These are phyloP conservation scores for Schizochytrium sp. DNA, from an alignment of 108 stramenopile genomes.

Conservation along the genomic window DNA sequence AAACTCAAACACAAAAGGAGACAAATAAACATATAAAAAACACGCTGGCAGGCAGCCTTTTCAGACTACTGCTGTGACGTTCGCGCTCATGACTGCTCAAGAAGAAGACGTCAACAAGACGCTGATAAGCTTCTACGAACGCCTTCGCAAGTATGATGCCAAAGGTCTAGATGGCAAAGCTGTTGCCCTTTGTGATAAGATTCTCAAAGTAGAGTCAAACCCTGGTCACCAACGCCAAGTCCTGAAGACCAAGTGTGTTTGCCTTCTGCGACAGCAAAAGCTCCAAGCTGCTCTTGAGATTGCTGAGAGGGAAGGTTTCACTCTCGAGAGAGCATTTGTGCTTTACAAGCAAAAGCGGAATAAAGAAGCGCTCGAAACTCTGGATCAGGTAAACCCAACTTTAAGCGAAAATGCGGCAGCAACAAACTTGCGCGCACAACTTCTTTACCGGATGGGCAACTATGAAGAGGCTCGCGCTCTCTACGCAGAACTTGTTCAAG, in stretches of 20 bases:
- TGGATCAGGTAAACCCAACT: constrained; percentile 13
- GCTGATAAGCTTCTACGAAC: constrained; percentile 43
- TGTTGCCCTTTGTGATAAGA: constrained; percentile 43
- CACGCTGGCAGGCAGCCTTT: no score
- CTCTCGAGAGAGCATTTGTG: constrained; percentile 10
- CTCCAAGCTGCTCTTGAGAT: constrained; percentile 34
- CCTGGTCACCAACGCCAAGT: neutral
- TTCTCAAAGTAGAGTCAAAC: constrained; percentile 30
- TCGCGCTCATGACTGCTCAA: no score
- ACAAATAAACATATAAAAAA: no score
- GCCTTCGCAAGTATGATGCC: constrained; percentile 40
- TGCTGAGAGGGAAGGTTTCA: constrained; percentile 7
- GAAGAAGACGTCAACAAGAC: no score
- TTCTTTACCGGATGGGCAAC: neutral
- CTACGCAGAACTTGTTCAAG: neutral
- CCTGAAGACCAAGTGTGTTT: constrained; percentile 35
- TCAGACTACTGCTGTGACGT: no score
- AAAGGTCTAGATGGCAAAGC: constrained; percentile 29
- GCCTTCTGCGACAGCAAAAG: constrained; percentile 35
- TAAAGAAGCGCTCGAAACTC: neutral
- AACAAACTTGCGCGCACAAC: constrained; percentile 26
- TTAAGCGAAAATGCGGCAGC: neutral
- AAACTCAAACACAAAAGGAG: no score
- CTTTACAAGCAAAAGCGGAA: constrained; percentile 36
- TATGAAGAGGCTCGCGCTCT: constrained; percentile 14